Conservation (phyloP, 2,329 filamentous ascomycete genomes). For the Cytospora piceicola region DNA sequence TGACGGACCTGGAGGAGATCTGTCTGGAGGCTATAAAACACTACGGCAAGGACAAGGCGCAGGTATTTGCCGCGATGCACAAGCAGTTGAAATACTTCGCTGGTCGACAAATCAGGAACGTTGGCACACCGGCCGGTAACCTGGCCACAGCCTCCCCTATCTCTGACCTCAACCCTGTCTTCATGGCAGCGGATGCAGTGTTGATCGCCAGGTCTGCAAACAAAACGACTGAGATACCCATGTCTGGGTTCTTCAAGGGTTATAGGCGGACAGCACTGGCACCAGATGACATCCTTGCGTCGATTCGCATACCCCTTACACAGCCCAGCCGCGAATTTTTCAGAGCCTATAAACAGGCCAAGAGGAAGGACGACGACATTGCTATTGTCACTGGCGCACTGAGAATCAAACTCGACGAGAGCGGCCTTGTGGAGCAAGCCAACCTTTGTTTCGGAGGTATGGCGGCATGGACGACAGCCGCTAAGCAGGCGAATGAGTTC, state of each 20-base stretch:
- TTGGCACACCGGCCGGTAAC: slow-evolving; percentile 95
- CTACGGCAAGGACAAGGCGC: slow-evolving; percentile 72
- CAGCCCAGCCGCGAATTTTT: slow-evolving; percentile 79
- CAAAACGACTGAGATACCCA: slow-evolving; percentile 81
- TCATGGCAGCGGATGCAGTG: slow-evolving; percentile 83
- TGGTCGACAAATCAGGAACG: slow-evolving; percentile 92
- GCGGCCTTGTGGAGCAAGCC: slow-evolving; percentile 71
- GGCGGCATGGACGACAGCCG: slow-evolving; percentile 88
- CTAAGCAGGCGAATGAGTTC: slow-evolving; percentile 75
- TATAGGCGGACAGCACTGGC: slow-evolving; percentile 85
- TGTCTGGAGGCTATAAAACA: slow-evolving; percentile 77
- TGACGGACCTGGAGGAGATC: slow-evolving; percentile 89
- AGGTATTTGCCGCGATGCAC: slow-evolving; percentile 87
- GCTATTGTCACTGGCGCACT: slow-evolving; percentile 93
- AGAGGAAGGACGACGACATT: slow-evolving; percentile 97
- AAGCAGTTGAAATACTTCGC: slow-evolving; percentile 96
- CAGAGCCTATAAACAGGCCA: slow-evolving; percentile 92
- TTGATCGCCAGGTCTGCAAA: slow-evolving; percentile 78
- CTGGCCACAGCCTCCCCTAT: slow-evolving; percentile 94
- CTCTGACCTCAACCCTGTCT: slow-evolving; percentile 91
- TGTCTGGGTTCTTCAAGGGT: slow-evolving; percentile 89
- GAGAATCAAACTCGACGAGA: slow-evolving; percentile 70
- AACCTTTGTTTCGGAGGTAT: slow-evolving; percentile 93
- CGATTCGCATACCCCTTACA: slow-evolving; percentile 82
- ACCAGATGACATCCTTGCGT: slow-evolving; percentile 80